These are phyloP conservation scores for Diaporthe sp. DNA, from an alignment of 2,329 filamentous ascomycete genomes.

Conservation along the genomic window DNA sequence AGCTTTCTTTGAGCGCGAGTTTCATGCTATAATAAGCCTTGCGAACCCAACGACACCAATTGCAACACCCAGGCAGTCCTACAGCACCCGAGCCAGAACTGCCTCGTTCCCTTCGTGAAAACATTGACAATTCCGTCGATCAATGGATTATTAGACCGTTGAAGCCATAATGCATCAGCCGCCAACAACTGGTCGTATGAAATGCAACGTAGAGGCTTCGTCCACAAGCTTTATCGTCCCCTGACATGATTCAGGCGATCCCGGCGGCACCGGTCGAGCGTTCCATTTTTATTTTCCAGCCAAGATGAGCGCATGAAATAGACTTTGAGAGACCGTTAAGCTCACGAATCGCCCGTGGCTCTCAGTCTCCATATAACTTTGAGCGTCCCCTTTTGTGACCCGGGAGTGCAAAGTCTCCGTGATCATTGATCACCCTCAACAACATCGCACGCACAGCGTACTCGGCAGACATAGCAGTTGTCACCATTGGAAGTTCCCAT, in stretches of 20 bases:
- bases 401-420: no score
- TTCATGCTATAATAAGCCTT: conserved; percentile 7
- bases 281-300: conserved; percentile 7
- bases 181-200: not conserved
- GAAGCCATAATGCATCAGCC: not conserved
- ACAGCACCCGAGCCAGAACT: no score
- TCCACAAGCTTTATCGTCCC: not conserved
- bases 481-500: not conserved
- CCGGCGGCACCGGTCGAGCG: not conserved
- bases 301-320: conserved; percentile 8
- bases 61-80: not conserved
- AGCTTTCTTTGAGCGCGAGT: not conserved
- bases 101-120: not conserved
- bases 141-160: not conserved
- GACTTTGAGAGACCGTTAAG: not conserved
- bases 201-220: not conserved
- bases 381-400: not conserved
- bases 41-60: not conserved
- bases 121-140: no score
- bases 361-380: not conserved
- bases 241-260: conserved; percentile 6
- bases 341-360: not conserved
- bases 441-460: no score
- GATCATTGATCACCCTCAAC: no score
- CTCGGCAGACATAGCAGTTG: not conserved